Percentiles rank a stretch among this genome's conserved stretches.
phyloP scores from a whole-genome alignment of 345 rosid species.

The Gossypium arboreum region DNA sequence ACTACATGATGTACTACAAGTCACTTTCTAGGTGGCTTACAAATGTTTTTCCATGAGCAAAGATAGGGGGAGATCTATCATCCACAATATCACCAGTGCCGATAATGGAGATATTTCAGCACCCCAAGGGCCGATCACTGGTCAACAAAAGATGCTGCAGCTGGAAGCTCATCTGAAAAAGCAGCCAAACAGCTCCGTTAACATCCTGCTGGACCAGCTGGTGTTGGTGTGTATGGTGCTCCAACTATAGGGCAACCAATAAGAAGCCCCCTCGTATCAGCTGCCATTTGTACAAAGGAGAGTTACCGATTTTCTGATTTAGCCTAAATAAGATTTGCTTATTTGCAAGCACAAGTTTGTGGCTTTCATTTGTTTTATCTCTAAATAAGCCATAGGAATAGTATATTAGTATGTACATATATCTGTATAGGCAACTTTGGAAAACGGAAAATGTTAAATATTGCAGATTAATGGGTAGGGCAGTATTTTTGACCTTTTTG shows the following conservation, averaged over 20 bases:
- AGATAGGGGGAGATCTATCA: slow-evolving; percentile 85
- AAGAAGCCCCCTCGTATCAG: slow-evolving; percentile 68
- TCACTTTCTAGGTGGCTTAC: slow-evolving; percentile 23
- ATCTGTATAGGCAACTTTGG: slow-evolving; percentile 39
- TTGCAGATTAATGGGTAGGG: slow-evolving; percentile 29
- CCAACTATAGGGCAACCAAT: slow-evolving; percentile 78
- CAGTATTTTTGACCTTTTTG: slow-evolving; percentile 16
- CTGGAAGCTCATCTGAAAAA: slow-evolving; percentile 50
- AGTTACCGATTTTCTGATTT: slow-evolving; percentile 23
- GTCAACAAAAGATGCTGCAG: slow-evolving; percentile 60
- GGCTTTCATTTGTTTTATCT: slow-evolving; percentile 23
- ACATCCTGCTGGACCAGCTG: slow-evolving; percentile 38
- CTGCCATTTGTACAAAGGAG: slow-evolving; percentile 71
- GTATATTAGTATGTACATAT: slow-evolving; percentile 21
- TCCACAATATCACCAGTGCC: slow-evolving; percentile 77
- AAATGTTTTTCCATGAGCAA: slow-evolving; percentile 61
- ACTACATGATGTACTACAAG: slow-evolving; percentile 15
- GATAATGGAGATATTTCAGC: slow-evolving; percentile 63
- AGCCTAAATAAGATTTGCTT: slow-evolving; percentile 38
- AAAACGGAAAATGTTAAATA: slow-evolving; percentile 21
- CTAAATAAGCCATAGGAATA: slow-evolving; percentile 37
- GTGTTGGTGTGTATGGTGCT: slow-evolving; percentile 53
- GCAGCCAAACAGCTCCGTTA: slow-evolving; percentile 55
- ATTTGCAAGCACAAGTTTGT: slow-evolving; percentile 28
- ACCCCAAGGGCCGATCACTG: slow-evolving; percentile 83